phyloP scores from a whole-genome alignment of 2,329 filamentous ascomycete genomes.

The Curvularia verruculosa region DNA sequence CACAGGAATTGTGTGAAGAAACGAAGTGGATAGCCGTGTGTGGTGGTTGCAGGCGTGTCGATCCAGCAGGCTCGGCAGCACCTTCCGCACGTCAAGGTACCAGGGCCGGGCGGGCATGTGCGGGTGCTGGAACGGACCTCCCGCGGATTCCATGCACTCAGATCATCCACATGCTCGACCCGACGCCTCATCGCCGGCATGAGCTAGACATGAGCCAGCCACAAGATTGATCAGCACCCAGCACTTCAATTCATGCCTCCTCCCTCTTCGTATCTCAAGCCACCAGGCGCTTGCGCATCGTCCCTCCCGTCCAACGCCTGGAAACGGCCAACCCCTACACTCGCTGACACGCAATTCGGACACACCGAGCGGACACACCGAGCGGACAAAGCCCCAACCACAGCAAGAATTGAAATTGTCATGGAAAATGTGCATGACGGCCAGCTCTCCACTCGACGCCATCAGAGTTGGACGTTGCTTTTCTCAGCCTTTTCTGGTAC shows the following conservation, averaged over 20 bases:
- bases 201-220: conserved; percentile 11
- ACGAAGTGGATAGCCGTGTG: neutral
- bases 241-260: neutral
- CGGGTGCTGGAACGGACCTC: conserved; percentile 14
- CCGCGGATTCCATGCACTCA: conserved; percentile 1
- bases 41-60: neutral
- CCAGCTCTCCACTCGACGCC: neutral
- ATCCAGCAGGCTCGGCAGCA: neutral
- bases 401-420: neutral
- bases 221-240: conserved; percentile 6
- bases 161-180: too few species aligned
- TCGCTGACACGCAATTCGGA: too few species aligned
- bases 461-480: conserved; percentile 1
- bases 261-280: neutral
- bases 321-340: neutral
- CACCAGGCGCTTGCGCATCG: conserved; percentile 7
- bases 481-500: conserved; percentile 1
- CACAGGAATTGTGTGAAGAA: neutral
- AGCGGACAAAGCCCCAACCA: neutral
- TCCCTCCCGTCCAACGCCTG: neutral
- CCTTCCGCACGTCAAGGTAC: conserved; percentile 1
- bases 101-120: neutral
- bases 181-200: neutral
- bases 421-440: neutral
- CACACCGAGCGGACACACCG: neutral